Evolutionary conservation across 768 basidiomycete species (phyloP), one percentile per base, ranked within the genome.

Genomic region (Russula abietina): DNA sequence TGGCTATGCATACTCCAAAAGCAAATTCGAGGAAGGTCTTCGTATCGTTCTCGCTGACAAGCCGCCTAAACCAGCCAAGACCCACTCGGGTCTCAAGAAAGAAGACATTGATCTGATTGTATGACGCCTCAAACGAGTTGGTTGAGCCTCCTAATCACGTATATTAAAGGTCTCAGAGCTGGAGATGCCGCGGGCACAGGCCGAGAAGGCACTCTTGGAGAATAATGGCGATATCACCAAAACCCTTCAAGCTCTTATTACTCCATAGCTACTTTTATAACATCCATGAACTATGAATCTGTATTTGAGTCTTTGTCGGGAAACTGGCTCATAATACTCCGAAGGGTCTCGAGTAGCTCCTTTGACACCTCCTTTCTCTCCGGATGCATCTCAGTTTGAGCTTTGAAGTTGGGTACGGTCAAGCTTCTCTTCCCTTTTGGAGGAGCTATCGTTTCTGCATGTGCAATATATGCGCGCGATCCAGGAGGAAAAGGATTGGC

Each of bases 21-120:
- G 78, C 56, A 84, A 83, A 70, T 76, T 89, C 73, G 85, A 86
- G 65, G 84, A 86, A 59, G 85, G 83, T 9, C 84, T 82, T 69
- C 78, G 79, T 19, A 62, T 76, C n/a, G 80, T 86, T 51, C 76
- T 88, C 41, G 85, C 87, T 46, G 84, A 80, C 64, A 73, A 80
- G 0, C 79, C 80, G n/a, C 62, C 71, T 19, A 86, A 83, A 65
- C 65, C 77, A 4, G 61, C 74, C 6, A 82, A 81, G 62, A 61
- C 73, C 0, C 65, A 71, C 5, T 71, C 76, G 53, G 57, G 71
- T 4, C 71, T 77, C 8, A 86, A 86, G 70, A 76, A 79, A 38
- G 86, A 86, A 64, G 86, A 88, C 67, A 73, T 88, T 1, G 86
- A 89, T 55, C 65, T 87, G 9, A 80, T 89, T 54, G 87, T 88